phyloP scores from a whole-genome alignment of 2,329 filamentous ascomycete genomes.

The Pestalotiopsis sp. region DNA sequence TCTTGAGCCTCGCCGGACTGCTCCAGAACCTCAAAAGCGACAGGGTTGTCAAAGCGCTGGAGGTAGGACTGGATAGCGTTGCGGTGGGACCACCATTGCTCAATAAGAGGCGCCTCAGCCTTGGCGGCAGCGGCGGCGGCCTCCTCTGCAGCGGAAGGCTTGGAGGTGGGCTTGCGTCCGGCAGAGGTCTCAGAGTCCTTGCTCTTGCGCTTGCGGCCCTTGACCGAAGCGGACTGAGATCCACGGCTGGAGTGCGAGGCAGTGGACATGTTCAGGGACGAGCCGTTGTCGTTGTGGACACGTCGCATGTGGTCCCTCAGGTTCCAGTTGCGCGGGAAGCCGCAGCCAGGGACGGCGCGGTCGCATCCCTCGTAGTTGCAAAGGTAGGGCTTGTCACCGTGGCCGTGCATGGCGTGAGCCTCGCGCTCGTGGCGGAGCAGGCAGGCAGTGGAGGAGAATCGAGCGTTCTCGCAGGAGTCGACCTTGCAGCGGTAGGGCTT shows the following conservation, averaged over 20 bases:
- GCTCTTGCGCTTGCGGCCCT: constrained; percentile 60
- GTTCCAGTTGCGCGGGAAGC: constrained; percentile 95
- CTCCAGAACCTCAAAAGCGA: constrained; percentile 55
- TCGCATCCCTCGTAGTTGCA: constrained; percentile 90
- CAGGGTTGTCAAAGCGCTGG: constrained; percentile 49
- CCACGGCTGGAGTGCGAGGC: constrained; percentile 43
- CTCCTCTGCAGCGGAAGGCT: constrained; percentile 35
- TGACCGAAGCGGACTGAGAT: constrained; percentile 36
- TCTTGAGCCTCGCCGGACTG: constrained; percentile 54
- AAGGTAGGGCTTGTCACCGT: constrained; percentile 88
- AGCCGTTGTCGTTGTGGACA: constrained; percentile 72
- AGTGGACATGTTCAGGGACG: constrained; percentile 31
- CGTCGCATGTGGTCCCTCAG: constrained; percentile 96
- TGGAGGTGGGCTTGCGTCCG: constrained; percentile 54
- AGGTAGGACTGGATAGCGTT: constrained; percentile 64
- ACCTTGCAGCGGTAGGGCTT: constrained; percentile 97
- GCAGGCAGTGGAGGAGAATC: constrained; percentile 94
- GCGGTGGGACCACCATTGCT: constrained; percentile 65
- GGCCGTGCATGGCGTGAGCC: constrained; percentile 93
- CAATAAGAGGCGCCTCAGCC: constrained; percentile 44
- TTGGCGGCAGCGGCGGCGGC: constrained; percentile 35
- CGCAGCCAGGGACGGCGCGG: constrained; percentile 77
- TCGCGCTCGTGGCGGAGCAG: constrained; percentile 93
- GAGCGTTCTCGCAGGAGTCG: constrained; percentile 77
- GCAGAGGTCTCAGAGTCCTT: constrained; percentile 45